Evolutionary conservation across 768 basidiomycete species (phyloP), one percentile per base, ranked within the genome.

Genomic region (Pleurotus ostreatus): DNA sequence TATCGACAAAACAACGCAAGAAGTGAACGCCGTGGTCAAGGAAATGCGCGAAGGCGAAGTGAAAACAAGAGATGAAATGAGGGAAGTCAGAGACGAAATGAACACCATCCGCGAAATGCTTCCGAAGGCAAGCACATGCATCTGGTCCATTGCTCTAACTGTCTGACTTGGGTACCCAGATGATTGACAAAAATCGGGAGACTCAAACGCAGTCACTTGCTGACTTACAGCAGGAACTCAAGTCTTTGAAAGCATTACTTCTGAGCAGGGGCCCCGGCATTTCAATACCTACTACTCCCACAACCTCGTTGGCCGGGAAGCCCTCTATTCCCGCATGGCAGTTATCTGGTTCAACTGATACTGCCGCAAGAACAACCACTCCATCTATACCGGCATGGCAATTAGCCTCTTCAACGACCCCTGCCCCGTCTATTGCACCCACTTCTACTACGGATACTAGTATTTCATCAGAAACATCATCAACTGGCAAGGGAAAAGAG

Each of bases 291-390:
- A 66, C 81, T 2, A 74, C 81, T 0, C 78, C 85, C n/a, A 68
- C 84, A 12, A 75, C 78, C 2, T 66, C 80, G 20, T 63, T 83
- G 3, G 46, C 48, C 7, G 82, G 81, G 0, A 78, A 83, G 60
- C 89, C 89, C 5, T 77, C 85, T 16, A 94, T 98, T 64, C 95
- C 95, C 2, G 79, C 92, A 5, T 98, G 95, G 95, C 95, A 98
- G 66, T 75, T 97, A 49, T 81, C 85, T 15, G 74, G 74, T 46
- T 51, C 72, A 1, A 34, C 30, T 34, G 30, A 34, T 34, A 11
- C 30, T 34, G 49, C 71, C 1, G 61, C 71, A 15, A 64, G 65
- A 46, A 60, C 58, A 1, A 53, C 69, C 15, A 59, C 65, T 7
- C 53, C 63, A 5, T 43, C 60, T 52, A 46, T 62, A 13, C 49